phyloP scores from a whole-genome alignment of 352 stramenopile species.

The Phytophthora aleatoria region DNA sequence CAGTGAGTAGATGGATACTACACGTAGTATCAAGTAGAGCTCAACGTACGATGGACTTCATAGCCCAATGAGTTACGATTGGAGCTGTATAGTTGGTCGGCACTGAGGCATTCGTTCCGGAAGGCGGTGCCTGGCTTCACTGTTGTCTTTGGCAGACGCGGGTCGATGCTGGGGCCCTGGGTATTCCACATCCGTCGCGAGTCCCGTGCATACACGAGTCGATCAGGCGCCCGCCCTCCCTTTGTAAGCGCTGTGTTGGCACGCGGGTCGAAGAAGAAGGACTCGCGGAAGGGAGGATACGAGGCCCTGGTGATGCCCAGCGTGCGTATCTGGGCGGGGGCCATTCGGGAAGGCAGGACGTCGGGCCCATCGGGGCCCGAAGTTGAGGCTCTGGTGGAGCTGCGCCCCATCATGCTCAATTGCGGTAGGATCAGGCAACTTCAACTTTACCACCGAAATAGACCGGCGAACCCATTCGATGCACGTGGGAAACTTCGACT shows the following conservation, averaged over 20 bases:
- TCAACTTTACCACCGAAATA: conserved; percentile 41
- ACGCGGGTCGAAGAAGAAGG: conserved; percentile 62
- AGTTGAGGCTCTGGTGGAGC: not conserved
- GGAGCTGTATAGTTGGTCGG: conserved; percentile 74
- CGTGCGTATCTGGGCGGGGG: conserved; percentile 19
- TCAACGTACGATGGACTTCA: conserved; percentile 59
- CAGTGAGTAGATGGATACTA: not conserved
- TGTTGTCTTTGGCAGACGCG: conserved; percentile 54
- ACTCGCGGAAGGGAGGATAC: conserved; percentile 66
- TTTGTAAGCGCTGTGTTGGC: conserved; percentile 55
- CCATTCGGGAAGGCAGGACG: conserved; percentile 19
- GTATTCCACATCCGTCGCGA: conserved; percentile 59
- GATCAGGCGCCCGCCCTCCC: conserved; percentile 41
- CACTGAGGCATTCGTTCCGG: conserved; percentile 59
- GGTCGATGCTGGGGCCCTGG: conserved; percentile 48
- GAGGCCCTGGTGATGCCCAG: conserved; percentile 13
- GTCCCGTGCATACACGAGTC: conserved; percentile 39
- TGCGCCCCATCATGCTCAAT: conserved; percentile 3
- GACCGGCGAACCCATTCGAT: conserved; percentile 1
- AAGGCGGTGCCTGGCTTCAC: conserved; percentile 68
- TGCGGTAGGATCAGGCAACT: conserved; percentile 13
- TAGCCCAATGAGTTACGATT: conserved; percentile 63
- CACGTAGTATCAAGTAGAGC: not conserved
- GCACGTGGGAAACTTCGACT: conserved; percentile 9
- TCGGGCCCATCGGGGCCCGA: conserved; percentile 12